A percentile compares a stretch with the other conserved stretches of the same genome.
These are phyloP conservation scores for Escovopsis sp. DNA, from an alignment of 2,329 filamentous ascomycete species.

Conservation along the genomic window DNA sequence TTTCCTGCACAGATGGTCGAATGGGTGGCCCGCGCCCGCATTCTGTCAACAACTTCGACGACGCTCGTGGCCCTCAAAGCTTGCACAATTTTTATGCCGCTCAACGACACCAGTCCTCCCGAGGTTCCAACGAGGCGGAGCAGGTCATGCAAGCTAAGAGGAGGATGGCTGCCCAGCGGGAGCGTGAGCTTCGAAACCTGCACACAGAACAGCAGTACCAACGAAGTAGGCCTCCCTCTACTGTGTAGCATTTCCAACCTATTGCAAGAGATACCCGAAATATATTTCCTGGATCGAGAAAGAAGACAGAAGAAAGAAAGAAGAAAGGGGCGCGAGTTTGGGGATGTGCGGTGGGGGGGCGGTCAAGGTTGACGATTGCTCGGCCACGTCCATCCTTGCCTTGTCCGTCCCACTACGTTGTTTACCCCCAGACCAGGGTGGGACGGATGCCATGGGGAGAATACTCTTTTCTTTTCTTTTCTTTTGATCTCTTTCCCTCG, in stretches of 20 bases:
- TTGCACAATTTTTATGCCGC: conserved; percentile 88
- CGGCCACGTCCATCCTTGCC: conserved; percentile 2
- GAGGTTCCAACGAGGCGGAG: conserved; percentile 80
- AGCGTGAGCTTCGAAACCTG: conserved; percentile 98
- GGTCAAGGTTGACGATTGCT: conserved; percentile 8
- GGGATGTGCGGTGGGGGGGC: not conserved
- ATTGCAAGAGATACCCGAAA: conserved; percentile 20
- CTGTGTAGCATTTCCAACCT: conserved; percentile 45
- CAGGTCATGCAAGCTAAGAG: conserved; percentile 99
- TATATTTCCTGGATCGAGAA: conserved; percentile 14
- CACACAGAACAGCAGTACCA: conserved; percentile 99
- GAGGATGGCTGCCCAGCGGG: conserved; percentile 96
- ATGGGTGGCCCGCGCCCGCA: conserved; percentile 61
- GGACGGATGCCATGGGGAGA: conserved; percentile 2
- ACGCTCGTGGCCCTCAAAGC: conserved; percentile 54
- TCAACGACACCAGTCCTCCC: conserved; percentile 78
- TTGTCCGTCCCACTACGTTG: conserved; percentile 4
- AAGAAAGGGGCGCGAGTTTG: no score
- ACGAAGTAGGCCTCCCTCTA: conserved; percentile 83
- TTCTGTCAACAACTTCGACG: conserved; percentile 69
- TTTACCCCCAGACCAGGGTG: conserved; percentile 3
- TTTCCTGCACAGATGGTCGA: conserved; percentile 47
- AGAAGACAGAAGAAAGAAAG: no score
- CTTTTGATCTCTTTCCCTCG: not conserved
- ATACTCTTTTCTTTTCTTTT: no score